Conservation (phyloP, 352 stramenopile genomes). For the Globisporangium polare region DNA sequence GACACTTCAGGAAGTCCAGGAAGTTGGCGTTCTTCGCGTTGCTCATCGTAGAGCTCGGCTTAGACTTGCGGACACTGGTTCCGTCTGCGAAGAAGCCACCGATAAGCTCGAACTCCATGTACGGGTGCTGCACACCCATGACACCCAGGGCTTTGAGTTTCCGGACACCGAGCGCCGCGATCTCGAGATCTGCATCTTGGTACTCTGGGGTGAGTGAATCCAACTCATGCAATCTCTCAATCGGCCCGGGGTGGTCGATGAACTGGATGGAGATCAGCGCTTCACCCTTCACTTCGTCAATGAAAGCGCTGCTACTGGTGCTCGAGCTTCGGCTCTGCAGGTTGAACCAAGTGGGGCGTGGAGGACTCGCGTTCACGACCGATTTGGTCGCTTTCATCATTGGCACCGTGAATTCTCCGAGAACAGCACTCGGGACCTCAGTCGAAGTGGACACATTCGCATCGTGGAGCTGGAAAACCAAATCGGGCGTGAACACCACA, state of each 20-base stretch:
- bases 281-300: conserved; percentile 43
- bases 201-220: conserved; percentile 45
- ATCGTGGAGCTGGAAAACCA: conserved; percentile 74
- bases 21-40: conserved; percentile 75
- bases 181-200: conserved; percentile 52
- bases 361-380: conserved; percentile 33
- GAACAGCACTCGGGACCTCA: conserved; percentile 10
- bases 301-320: conserved; percentile 14
- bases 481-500: conserved; percentile 52
- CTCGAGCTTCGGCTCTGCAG: conserved; percentile 20
- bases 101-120: conserved; percentile 68
- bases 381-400: conserved; percentile 44
- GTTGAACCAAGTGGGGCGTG: conserved; percentile 49
- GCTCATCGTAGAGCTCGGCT: conserved; percentile 24
- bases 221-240: conserved; percentile 22
- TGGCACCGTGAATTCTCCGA: conserved; percentile 48
- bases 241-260: conserved; percentile 39
- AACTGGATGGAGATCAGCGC: conserved; percentile 62
- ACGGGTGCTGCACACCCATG: conserved; percentile 50
- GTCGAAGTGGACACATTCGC: conserved; percentile 29
- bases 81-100: conserved; percentile 48
- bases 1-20: conserved; percentile 49
- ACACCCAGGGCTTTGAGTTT: conserved; percentile 55
- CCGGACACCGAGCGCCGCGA: conserved; percentile 63
- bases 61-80: conserved; percentile 35